Evolutionary conservation across 257 asterid species (phyloP), one percentile per base, ranked within the genome.

Genomic region (Salvia rosmarinus): DNA sequence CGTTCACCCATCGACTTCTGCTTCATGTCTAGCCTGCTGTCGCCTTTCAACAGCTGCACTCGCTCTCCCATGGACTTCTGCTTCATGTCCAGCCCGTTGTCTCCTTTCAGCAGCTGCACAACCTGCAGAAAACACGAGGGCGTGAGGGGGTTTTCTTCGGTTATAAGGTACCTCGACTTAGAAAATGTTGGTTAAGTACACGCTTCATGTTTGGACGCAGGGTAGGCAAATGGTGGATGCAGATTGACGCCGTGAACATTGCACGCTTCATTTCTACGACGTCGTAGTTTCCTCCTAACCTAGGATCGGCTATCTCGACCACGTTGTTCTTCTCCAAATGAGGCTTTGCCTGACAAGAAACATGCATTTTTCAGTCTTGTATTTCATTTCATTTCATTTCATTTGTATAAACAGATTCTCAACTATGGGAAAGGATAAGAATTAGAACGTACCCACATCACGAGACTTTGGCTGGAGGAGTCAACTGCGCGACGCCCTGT

Each of bases 401-500:
- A 40, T 39, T 6, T 12, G 51, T 19, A 39, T 39, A 1, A 39
- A 39, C 11, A 39, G 8, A 39, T 7, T n/a, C 3, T 10, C 10
- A 39, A 39, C 1, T 13, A 11, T 3, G 25, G 30, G 39, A 21
- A 11, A 14, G 6, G 0, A 55, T 44, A 40, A 25, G 3, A 25
- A 25, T 25, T 25, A 25, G 2, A 64, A 34, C 96, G n/a, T n/a
- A 95, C 99, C 98, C 96, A 95, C 84, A 91, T 85, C 63, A 84
- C 99, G 44, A 95, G 98, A 87, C 98, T 95, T 79, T 91, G 98
- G 54, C 88, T 77, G 10, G 85, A 81, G 40, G 97, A 88, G 79
- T 88, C 95, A 72, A 95, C 98, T 39, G 99, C 97, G 2, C 87
- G 95, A 0, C 96, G 97, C 20, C 99, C 98, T 25, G 99, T 95